phyloP scores from a whole-genome alignment of 2,329 filamentous ascomycete genomes.

The Talaromyces sp. region DNA sequence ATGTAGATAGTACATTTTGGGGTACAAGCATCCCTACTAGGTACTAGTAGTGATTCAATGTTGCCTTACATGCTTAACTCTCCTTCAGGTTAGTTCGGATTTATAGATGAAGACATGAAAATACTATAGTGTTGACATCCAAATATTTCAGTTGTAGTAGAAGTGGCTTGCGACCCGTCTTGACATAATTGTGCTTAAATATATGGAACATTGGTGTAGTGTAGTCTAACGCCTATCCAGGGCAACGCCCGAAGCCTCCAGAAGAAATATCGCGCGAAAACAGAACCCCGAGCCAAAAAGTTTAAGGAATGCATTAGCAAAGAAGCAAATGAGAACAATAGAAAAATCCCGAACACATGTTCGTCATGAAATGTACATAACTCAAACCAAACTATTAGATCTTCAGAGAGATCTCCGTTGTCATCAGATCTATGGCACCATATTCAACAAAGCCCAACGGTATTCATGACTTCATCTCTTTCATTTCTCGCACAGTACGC shows the following conservation, averaged over 20 bases:
- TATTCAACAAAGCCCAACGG: constrained; percentile 7
- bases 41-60: not conserved
- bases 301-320: constrained; percentile 4
- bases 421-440: constrained; percentile 10
- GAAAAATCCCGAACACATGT: constrained; percentile 20
- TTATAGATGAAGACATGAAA: too few relatives aligned
- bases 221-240: not conserved
- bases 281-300: constrained; percentile 4
- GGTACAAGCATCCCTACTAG: not conserved
- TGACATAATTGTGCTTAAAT: not conserved
- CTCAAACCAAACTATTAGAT: not conserved
- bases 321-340: not conserved
- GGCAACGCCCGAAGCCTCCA: not conserved
- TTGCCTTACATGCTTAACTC: too few relatives aligned
- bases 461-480: constrained; percentile 18
- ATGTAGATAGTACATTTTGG: not conserved
- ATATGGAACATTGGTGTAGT: not conserved
- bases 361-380: constrained; percentile 23
- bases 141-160: too few relatives aligned
- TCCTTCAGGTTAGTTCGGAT: too few relatives aligned
- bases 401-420: not conserved
- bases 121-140: too few relatives aligned
- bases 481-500: constrained; percentile 56
- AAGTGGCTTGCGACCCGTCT: too few relatives aligned
- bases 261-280: not conserved